Evolutionary conservation across 2,329 filamentous ascomycete species (phyloP).

Genomic region (Alternaria arborescens): DNA sequence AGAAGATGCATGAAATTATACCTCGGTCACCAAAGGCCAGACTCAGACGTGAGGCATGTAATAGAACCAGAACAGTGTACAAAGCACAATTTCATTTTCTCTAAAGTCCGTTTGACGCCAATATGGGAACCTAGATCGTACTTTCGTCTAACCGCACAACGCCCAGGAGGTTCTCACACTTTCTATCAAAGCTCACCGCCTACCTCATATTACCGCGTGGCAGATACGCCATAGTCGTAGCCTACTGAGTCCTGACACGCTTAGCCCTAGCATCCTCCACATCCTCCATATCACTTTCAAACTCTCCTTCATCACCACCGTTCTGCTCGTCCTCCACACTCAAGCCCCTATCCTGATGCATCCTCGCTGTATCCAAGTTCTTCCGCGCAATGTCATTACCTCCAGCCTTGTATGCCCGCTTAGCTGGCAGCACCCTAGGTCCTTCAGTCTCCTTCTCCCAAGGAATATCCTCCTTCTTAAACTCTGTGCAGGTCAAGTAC

Average conservation of each 20-base stretch:
- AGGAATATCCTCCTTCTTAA: constrained; percentile 54
- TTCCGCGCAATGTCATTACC: constrained; percentile 41
- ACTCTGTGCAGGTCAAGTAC: constrained; percentile 57
- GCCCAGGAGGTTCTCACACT: not conserved
- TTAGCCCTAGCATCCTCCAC: constrained; percentile 4
- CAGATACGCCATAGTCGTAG: not conserved
- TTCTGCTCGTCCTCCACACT: constrained; percentile 8
- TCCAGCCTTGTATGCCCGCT: constrained; percentile 32
- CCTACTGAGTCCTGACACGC: constrained; percentile 6
- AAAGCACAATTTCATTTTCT: constrained; percentile 34
- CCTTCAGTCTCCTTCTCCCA: constrained; percentile 43
- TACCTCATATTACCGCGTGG: not conserved
- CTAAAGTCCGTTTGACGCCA: constrained; percentile 6
- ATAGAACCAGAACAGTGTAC: constrained; percentile 26
- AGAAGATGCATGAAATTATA: not conserved
- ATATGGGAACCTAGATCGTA: not conserved
- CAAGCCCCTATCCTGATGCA: constrained; percentile 18
- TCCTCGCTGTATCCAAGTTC: constrained; percentile 32
- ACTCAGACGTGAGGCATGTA: not conserved
- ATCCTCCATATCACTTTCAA: constrained; percentile 14
- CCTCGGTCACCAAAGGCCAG: not conserved
- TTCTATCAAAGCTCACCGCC: not conserved
- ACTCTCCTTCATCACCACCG: constrained; percentile 14
- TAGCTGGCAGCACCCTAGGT: constrained; percentile 11
- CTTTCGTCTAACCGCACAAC: not conserved